Evolutionary conservation across 805 yeast species (phyloP).

Genomic region (Saccharomycodes ludwigii): DNA sequence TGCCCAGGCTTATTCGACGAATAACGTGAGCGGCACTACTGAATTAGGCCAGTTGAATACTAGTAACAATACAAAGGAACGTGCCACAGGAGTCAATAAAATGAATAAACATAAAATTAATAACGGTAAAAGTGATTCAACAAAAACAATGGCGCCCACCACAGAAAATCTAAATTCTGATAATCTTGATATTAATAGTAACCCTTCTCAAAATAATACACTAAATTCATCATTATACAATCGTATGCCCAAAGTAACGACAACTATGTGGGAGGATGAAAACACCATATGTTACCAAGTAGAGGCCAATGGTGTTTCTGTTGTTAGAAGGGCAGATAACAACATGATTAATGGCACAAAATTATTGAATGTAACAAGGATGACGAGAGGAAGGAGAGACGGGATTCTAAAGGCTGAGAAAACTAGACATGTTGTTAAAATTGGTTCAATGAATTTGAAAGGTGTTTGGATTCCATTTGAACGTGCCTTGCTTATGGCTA

Average conservation of each 20-base stretch:
- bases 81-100: no score
- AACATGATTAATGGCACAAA: slow-evolving; percentile 82
- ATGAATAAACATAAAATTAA: no score
- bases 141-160: no score
- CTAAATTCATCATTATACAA: no score
- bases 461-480: slow-evolving; percentile 90
- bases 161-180: no score
- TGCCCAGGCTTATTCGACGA: no score
- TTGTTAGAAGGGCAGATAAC: slow-evolving; percentile 74
- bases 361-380: slow-evolving; percentile 68
- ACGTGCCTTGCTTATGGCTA: slow-evolving; percentile 71
- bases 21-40: no score
- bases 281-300: slow-evolving; percentile 77
- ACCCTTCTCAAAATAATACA: no score
- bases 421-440: slow-evolving; percentile 68
- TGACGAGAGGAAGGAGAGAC: slow-evolving; percentile 81
- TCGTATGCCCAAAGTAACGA: slow-evolving; percentile 59
- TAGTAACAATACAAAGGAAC: no score
- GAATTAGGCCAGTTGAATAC: no score
- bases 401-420: slow-evolving; percentile 72
- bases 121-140: no score
- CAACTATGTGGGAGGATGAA: slow-evolving; percentile 89
- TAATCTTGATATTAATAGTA: no score
- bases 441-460: slow-evolving; percentile 78
- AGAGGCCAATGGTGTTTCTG: slow-evolving; percentile 69